phyloP scores from a whole-genome alignment of 371 early-diverging fungal genomes.

The Cokeromyces recurvatus region DNA sequence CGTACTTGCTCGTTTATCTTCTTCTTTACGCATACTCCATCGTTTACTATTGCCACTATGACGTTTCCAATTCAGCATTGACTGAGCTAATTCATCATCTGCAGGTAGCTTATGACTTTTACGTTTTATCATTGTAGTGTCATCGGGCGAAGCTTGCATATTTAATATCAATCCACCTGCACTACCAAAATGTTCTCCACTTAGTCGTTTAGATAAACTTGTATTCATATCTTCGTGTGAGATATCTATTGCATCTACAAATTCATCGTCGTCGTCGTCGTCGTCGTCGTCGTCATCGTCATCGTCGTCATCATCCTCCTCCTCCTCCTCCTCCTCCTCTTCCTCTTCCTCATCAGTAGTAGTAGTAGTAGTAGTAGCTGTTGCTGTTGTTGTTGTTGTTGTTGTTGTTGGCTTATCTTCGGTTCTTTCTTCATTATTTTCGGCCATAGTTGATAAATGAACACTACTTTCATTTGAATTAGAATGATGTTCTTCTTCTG shows the following conservation, averaged over 20 bases:
- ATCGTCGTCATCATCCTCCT: too few species aligned
- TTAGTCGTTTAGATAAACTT: conserved; percentile 37
- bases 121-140: not conserved
- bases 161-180: conserved; percentile 46
- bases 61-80: conserved; percentile 41
- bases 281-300: conserved; percentile 1
- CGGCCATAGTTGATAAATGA: too few species aligned
- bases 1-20: too few species aligned
- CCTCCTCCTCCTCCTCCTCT: conserved; percentile 8
- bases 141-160: conserved; percentile 4
- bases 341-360: conserved; percentile 17
- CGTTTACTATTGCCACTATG: conserved; percentile 16
- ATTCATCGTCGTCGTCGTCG: conserved; percentile 19
- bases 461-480: too few species aligned
- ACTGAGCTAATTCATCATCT: conserved; percentile 22
- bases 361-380: not conserved
- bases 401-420: too few species aligned
- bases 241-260: conserved; percentile 16
- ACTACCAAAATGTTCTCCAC: conserved; percentile 46
- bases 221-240: conserved; percentile 17
- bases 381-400: too few species aligned
- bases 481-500: conserved; percentile 2
- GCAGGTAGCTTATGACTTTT: not conserved
- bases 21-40: not conserved
- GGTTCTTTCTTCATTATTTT: too few species aligned